Percentiles rank a stretch among this genome's conserved stretches.
These are phyloP conservation scores for Coemansia interrupta DNA, from an alignment of 192 early-diverging fungal species.

Conservation along the genomic window DNA sequence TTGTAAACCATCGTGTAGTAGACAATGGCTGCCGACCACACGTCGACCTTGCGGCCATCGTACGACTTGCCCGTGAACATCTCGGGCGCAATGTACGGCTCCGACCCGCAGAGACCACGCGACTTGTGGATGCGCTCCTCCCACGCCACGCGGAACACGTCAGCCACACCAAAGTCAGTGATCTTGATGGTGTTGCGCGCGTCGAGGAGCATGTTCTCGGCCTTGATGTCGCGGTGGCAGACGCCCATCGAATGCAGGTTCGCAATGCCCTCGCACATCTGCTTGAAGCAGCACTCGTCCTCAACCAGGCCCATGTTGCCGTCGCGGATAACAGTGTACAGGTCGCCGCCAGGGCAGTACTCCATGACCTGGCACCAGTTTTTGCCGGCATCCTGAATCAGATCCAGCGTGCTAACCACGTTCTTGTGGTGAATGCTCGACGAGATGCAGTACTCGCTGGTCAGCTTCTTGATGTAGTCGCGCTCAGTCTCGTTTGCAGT, in stretches of 20 bases:
- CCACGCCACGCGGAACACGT: constrained; percentile 90
- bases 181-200: constrained; percentile 82
- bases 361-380: constrained; percentile 79
- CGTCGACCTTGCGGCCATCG: constrained; percentile 83
- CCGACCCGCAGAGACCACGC: constrained; percentile 88
- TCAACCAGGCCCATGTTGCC: constrained; percentile 74
- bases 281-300: constrained; percentile 89
- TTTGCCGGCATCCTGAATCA: constrained; percentile 87
- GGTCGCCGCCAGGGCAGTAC: constrained; percentile 91
- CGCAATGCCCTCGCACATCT: constrained; percentile 81
- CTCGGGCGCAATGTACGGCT: constrained; percentile 97
- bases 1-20: constrained; percentile 78
- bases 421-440: constrained; percentile 87
- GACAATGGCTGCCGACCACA: constrained; percentile 94
- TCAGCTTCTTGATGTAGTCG: constrained; percentile 93
- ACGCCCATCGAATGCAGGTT: constrained; percentile 93
- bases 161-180: constrained; percentile 96
- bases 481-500: constrained; percentile 83
- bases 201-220: constrained; percentile 87
- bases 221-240: constrained; percentile 84
- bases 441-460: constrained; percentile 91
- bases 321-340: constrained; percentile 74
- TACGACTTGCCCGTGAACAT: constrained; percentile 73
- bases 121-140: constrained; percentile 72
- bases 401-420: constrained; percentile 89